Conservation (phyloP, 192 early-diverging fungal species). For the Cladochytrium replicatum region DNA sequence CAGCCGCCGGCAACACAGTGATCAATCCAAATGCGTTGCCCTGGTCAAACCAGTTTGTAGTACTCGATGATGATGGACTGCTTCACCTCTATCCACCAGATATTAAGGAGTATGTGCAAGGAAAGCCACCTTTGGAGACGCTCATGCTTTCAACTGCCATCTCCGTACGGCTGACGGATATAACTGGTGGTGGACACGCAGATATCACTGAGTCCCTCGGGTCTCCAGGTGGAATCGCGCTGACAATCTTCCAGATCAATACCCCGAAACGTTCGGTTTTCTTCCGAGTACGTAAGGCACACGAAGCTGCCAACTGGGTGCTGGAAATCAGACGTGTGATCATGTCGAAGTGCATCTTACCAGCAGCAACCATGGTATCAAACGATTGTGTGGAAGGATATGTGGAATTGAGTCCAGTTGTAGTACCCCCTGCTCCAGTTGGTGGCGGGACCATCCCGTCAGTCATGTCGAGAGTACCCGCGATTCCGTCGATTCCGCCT, state of each 20-base stretch:
- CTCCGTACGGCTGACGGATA: slow-evolving; percentile 2
- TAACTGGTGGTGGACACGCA: too few relatives aligned
- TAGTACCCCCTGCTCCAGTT: too few relatives aligned
- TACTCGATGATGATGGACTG: slow-evolving; percentile 11
- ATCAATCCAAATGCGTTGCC: background rate
- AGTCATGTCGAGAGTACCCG: too few relatives aligned
- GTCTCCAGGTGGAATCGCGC: background rate
- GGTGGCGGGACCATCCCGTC: too few relatives aligned
- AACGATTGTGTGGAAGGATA: slow-evolving; percentile 5
- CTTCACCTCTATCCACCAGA: slow-evolving; percentile 8
- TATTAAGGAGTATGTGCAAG: slow-evolving; percentile 10
- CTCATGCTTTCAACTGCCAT: background rate
- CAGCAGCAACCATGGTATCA: background rate
- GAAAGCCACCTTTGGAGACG: slow-evolving; percentile 8
- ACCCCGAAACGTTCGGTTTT: slow-evolving; percentile 6
- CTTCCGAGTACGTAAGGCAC: slow-evolving; percentile 5
- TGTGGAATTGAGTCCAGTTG: too few relatives aligned
- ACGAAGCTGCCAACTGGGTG: slow-evolving; percentile 15
- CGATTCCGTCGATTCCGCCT: too few relatives aligned
- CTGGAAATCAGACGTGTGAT: slow-evolving; percentile 8
- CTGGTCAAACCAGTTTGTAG: slow-evolving; percentile 1
- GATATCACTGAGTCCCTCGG: too few relatives aligned
- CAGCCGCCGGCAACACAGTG: too few relatives aligned
- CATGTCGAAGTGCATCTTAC: background rate
- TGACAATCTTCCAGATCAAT: slow-evolving; percentile 10